Evolutionary conservation across 192 early-diverging fungal species (phyloP), one percentile per base, ranked within the genome.

Genomic region (Diversispora eburnea): DNA sequence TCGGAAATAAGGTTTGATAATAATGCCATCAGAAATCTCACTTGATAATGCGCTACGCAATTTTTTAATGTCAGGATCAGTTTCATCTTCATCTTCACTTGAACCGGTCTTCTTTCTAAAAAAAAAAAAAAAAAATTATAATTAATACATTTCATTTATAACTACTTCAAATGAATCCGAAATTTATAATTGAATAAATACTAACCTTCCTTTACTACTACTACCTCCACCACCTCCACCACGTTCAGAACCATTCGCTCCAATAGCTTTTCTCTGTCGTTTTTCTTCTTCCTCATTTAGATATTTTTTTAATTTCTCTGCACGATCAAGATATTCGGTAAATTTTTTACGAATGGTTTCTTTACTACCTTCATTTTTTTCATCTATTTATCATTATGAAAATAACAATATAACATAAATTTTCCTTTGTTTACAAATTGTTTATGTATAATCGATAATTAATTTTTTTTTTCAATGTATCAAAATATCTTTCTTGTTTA

Each of bases 301-400:
- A 80, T 90, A 91, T 42, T 94, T 93, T 78, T 97, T 98, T 70
- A 99, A 86, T 79, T 90, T 90, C 77, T 99, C 96, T 8, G 97
- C 96, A 12, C 97, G 88, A 20, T 91, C 91, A 65, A 97, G 84
- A 78, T 98, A 98, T 75, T 96, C 96, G 2, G 89, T 89, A n/a
- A 96, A 89, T 79, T 91, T 93, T 75, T 93, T 92, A 60, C 92
- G 88, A 62, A 99, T 91, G 17, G 87, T 82, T 72, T 93, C 91
- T 71, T 94, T 93, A 59, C 84, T 80, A 70, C 88, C 85, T 62
- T 96, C 95, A 76, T 96, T 95, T 83, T 98, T 98, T 79, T 99
- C 96, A 77, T 99, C 92, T 94, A 77, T 54, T 12, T 12, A 54
- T 52, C 12, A 51, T 3, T 62, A 13, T 2, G 42, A 7, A 25